A percentile compares a stretch with the other conserved stretches of the same genome.
Evolutionary conservation across 192 early-diverging fungal species (phyloP).

Genomic region (Entomortierella lignicola): DNA sequence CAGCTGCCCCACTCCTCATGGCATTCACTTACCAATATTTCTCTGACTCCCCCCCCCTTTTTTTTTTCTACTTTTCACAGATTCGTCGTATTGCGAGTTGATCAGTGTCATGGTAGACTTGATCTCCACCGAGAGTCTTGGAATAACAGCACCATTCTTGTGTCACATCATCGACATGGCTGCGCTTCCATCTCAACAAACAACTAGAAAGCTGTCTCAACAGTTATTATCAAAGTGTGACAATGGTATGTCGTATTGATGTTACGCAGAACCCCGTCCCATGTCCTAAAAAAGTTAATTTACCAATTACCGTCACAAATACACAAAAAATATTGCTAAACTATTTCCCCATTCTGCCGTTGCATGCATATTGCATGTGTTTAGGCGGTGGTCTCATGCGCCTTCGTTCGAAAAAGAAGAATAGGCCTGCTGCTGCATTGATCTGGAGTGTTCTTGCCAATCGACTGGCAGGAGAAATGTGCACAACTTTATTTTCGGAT

Average conservation of each 20-base stretch:
- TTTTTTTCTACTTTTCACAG: conserved; percentile 23
- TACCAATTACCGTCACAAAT: too few species aligned
- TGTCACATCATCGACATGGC: conserved; percentile 70
- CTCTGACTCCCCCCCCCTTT: not conserved
- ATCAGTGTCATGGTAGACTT: conserved; percentile 58
- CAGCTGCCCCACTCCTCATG: not conserved
- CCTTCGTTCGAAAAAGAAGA: conserved; percentile 44
- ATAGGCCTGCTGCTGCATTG: conserved; percentile 61
- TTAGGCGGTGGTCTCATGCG: conserved; percentile 26
- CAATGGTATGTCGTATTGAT: conserved; percentile 13
- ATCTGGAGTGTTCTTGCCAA: conserved; percentile 68
- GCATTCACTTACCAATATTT: conserved; percentile 15
- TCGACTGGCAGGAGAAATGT: conserved; percentile 65
- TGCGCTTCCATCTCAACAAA: conserved; percentile 64
- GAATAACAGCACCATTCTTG: conserved; percentile 59
- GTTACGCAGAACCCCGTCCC: too few species aligned
- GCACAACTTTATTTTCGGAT: conserved; percentile 57
- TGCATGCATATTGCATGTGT: not conserved
- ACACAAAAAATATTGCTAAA: too few species aligned
- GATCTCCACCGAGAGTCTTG: conserved; percentile 56
- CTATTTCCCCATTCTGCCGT: conserved; percentile 1
- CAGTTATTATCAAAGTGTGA: conserved; percentile 59
- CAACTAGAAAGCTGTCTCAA: conserved; percentile 55
- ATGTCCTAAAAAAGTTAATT: too few species aligned
- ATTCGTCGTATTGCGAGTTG: conserved; percentile 57